Evolutionary conservation across 768 basidiomycete genomes (phyloP), one percentile per base, ranked within the genome.

Genomic region (Boletellus emodensis): DNA sequence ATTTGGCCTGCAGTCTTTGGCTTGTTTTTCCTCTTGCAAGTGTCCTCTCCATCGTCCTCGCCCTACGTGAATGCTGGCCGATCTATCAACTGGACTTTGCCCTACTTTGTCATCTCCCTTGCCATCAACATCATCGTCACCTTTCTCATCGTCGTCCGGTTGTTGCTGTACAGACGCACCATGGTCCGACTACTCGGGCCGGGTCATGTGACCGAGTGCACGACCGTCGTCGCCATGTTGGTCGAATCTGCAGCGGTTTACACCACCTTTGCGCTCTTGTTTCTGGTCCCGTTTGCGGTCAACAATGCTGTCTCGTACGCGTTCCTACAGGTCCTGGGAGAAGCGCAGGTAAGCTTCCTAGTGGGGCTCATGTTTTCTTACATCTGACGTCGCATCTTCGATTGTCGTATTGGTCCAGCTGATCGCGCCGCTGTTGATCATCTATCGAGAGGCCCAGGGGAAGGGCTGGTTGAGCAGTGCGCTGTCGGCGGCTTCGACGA

Each of bases 391-490:
- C 24, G 9, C 38, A n/a, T n/a, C n/a, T n/a, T n/a, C n/a, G n/a
- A n/a, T n/a, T 24, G 30, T 18, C n/a, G 28, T 24, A 8, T 18
- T 1, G 1, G 11, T 44, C 47, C 40, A 75, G 74, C 50, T 65
- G 35, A 67, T 75, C 32, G 68, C 71, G 2, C 72, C 72, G 1
- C 50, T 70, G 2, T 53, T 75, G 35, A 75, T 75, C 42, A 56
- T 75, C 36, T 63, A 70, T 42, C 65, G 74, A 46, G 71, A 75
- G 46, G 66, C 68, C 0, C 56, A 61, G 17, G 75, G 74, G 1
- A 64, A 64, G 26, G 71, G 72, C 1, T 72, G 71, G 70, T 55
- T 66, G 4, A 66, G 64, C 18, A 50, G 51, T 9, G 37, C 49
- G 0, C 42, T 59, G 6, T 43, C 59, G 1, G 44, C 49, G 4